Evolutionary conservation across 108 stramenopile species (phyloP).

Genomic region (Cyclostephanos invisitatus): DNA sequence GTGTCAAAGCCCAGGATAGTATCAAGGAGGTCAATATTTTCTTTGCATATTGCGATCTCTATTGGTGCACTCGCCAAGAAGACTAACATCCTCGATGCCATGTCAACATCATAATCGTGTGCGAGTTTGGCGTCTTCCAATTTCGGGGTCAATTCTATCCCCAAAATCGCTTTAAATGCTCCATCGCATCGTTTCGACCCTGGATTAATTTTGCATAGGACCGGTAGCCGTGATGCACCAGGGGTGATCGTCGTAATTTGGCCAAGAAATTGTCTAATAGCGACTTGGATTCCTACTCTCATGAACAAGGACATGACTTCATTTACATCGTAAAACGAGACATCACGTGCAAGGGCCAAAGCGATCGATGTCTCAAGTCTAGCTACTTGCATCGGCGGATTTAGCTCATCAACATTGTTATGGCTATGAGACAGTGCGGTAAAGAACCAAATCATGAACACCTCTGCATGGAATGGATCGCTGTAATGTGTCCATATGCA

Average conservation of each 20-base stretch:
- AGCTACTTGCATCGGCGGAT: not conserved
- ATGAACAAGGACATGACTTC: conserved; percentile 33
- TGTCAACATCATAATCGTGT: conserved; percentile 5
- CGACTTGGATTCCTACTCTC: conserved; percentile 32
- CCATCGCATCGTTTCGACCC: not conserved
- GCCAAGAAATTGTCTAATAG: conserved; percentile 6
- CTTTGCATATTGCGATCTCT: conserved; percentile 10
- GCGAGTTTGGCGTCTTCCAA: conserved; percentile 4
- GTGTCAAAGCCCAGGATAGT: conserved; percentile 31
- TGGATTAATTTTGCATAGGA: not conserved
- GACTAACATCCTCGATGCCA: conserved; percentile 15
- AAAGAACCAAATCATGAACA: conserved; percentile 50
- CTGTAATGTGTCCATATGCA: conserved; percentile 43
- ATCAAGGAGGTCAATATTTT: conserved; percentile 23
- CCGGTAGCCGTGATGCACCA: not conserved
- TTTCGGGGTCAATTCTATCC: conserved; percentile 3
- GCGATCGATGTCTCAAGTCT: conserved; percentile 17
- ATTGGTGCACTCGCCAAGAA: conserved; percentile 45
- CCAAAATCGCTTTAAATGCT: not conserved
- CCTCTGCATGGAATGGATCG: conserved; percentile 26
- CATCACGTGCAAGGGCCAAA: conserved; percentile 42
- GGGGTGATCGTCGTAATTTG: not conserved
- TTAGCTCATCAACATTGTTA: not conserved
- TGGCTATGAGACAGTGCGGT: conserved; percentile 8
- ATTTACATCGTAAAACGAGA: conserved; percentile 42